Conservation (phyloP, 768 basidiomycete species). For the Termitomyces sp. region DNA sequence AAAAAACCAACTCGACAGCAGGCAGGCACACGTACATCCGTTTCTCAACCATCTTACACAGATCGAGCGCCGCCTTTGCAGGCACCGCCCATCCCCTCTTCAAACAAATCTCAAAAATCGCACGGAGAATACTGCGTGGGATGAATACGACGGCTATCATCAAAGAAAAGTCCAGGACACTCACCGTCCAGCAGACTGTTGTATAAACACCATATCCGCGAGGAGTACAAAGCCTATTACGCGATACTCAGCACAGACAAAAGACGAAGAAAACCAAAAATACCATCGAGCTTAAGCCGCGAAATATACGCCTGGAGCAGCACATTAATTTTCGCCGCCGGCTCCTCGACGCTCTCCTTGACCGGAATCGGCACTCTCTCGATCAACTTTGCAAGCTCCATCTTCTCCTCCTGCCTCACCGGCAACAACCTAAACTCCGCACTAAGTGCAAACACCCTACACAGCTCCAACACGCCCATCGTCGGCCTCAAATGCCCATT, state of each 20-base stretch:
- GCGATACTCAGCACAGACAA: neutral
- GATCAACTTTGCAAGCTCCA: constrained; percentile 83
- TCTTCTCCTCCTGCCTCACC: constrained; percentile 58
- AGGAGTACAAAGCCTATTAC: constrained; percentile 70
- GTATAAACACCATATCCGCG: constrained; percentile 93
- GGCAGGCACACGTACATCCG: constrained; percentile 51
- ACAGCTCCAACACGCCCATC: constrained; percentile 86
- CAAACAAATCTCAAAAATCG: constrained; percentile 96
- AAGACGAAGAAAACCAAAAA: constrained; percentile 3
- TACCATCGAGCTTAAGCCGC: constrained; percentile 85
- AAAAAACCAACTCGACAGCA: neutral
- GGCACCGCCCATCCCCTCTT: constrained; percentile 98
- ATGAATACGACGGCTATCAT: neutral
- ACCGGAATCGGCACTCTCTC: constrained; percentile 97
- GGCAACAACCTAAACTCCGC: constrained; percentile 95
- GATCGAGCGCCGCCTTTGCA: constrained; percentile 82
- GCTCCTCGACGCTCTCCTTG: constrained; percentile 95
- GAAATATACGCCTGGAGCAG: constrained; percentile 93
- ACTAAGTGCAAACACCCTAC: constrained; percentile 91
- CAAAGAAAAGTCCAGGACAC: constrained; percentile 10
- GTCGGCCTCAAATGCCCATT: constrained; percentile 88
- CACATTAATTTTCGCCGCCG: constrained; percentile 96
- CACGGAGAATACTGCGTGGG: constrained; percentile 71
- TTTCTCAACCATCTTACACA: constrained; percentile 96
- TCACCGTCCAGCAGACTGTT: constrained; percentile 91